Evolutionary conservation across 1,284 basidiomycete species (phyloP).

Genomic region (Clitocybe nebularis): DNA sequence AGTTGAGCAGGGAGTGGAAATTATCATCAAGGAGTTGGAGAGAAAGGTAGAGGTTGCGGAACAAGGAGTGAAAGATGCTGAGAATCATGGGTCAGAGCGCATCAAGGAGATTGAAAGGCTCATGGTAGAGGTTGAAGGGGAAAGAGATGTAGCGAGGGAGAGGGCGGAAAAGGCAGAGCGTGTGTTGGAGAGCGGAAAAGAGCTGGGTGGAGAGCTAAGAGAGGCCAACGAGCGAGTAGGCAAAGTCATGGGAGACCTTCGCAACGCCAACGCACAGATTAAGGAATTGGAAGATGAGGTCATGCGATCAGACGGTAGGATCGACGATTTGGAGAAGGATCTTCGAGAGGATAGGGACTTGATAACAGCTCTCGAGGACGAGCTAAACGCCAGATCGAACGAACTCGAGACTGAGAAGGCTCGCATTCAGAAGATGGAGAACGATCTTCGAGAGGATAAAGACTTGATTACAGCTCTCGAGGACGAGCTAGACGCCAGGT

Average conservation of each 20-base stretch:
- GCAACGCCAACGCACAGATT: slow-evolving; percentile 52
- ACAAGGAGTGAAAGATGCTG: slow-evolving; percentile 33
- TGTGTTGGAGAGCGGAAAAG: slow-evolving; percentile 54
- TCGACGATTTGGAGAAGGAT: slow-evolving; percentile 50
- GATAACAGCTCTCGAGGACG: slow-evolving; percentile 35
- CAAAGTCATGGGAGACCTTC: slow-evolving; percentile 49
- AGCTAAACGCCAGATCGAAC: slow-evolving; percentile 34
- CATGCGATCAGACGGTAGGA: slow-evolving; percentile 40
- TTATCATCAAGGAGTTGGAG: slow-evolving; percentile 64
- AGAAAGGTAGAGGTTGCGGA: slow-evolving; percentile 49
- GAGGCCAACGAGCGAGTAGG: slow-evolving; percentile 59
- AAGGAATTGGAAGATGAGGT: slow-evolving; percentile 56
- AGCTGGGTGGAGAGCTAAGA: slow-evolving; percentile 60
- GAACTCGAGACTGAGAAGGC: slow-evolving; percentile 31
- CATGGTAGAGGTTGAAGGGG: slow-evolving; percentile 40
- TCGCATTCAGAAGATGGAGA: slow-evolving; percentile 42
- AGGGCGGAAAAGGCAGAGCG: slow-evolving; percentile 59
- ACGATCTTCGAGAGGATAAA: slow-evolving; percentile 48
- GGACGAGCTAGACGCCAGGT: slow-evolving; percentile 33
- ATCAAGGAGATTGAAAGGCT: slow-evolving; percentile 44
- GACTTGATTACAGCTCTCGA: slow-evolving; percentile 36
- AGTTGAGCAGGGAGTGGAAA: slow-evolving; percentile 62
- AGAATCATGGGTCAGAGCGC: slow-evolving; percentile 35
- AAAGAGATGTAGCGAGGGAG: slow-evolving; percentile 51
- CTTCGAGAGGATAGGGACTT: slow-evolving; percentile 47